These are phyloP conservation scores for Nemania sp. DNA, from an alignment of 2,329 filamentous ascomycete species.

Conservation along the genomic window DNA sequence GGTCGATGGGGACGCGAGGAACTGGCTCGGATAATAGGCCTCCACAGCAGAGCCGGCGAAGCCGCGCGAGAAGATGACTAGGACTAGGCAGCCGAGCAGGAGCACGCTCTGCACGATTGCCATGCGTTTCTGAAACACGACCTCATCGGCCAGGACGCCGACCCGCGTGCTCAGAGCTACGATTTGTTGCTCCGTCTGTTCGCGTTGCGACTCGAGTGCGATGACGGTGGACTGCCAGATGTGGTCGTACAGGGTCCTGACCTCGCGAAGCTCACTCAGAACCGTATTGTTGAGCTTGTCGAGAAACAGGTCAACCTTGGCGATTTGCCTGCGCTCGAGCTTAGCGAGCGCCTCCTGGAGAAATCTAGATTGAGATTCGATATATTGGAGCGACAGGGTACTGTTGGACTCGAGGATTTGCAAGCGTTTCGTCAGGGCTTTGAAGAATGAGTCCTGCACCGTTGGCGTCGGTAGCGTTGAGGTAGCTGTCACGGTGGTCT, in stretches of 20 bases:
- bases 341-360: conserved; percentile 84
- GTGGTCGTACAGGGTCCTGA: conserved; percentile 88
- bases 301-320: conserved; percentile 82
- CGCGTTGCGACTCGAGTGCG: conserved; percentile 84
- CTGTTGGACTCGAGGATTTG: conserved; percentile 91
- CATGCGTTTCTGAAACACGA: conserved; percentile 86
- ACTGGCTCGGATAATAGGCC: conserved; percentile 40
- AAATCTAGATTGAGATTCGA: conserved; percentile 92
- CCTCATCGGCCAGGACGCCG: conserved; percentile 89
- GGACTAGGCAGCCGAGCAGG: conserved; percentile 80
- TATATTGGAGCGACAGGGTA: conserved; percentile 90
- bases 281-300: conserved; percentile 87
- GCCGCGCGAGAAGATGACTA: conserved; percentile 79
- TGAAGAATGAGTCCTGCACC: conserved; percentile 97
- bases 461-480: conserved; percentile 68
- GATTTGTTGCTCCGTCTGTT: conserved; percentile 82
- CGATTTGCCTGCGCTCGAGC: conserved; percentile 83
- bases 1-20: conserved; percentile 32
- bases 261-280: conserved; percentile 74
- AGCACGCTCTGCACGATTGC: conserved; percentile 89
- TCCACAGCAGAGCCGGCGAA: conserved; percentile 40
- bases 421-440: conserved; percentile 90
- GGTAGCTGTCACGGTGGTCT: conserved; percentile 47
- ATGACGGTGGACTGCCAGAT: conserved; percentile 96
- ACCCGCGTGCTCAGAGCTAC: conserved; percentile 79